Conservation (phyloP, 208 protist genomes). For the Dictyostelium gargantuum region DNA sequence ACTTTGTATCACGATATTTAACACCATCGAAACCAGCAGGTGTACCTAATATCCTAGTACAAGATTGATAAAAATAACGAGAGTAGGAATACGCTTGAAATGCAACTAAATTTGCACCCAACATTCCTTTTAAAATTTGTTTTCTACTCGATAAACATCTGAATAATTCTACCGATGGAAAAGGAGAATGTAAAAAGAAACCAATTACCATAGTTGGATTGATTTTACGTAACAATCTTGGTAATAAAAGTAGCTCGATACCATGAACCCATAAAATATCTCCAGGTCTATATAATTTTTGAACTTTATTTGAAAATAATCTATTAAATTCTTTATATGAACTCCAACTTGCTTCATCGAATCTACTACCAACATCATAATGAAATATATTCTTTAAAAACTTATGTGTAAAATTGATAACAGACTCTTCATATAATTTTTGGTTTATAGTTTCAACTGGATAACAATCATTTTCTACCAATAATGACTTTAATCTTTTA, state of each 20-base stretch:
- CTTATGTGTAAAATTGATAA: not conserved
- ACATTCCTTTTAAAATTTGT: constrained; percentile 82
- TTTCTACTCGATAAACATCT: constrained; percentile 77
- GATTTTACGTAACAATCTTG: not conserved
- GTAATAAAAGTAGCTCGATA: constrained; percentile 18
- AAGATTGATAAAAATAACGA: constrained; percentile 79
- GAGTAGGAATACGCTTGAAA: constrained; percentile 85
- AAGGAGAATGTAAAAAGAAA: constrained; percentile 88
- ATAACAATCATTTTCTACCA: not conserved
- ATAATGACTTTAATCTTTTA: not conserved
- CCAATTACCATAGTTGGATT: constrained; percentile 64
- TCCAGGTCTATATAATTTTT: not conserved
- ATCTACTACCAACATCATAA: constrained; percentile 30
- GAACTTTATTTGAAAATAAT: constrained; percentile 13
- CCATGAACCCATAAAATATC: constrained; percentile 59
- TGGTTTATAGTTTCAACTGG: not conserved
- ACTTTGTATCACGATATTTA: constrained; percentile 63
- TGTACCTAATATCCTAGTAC: constrained; percentile 77
- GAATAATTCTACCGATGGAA: constrained; percentile 84
- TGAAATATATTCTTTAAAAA: constrained; percentile 46
- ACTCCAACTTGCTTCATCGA: constrained; percentile 10
- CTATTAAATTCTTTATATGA: constrained; percentile 35
- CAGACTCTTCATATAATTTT: constrained; percentile 38
- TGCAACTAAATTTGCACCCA: constrained; percentile 78
- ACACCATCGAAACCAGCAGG: constrained; percentile 32